Evolutionary conservation across 768 basidiomycete species (phyloP).

Genomic region (Gautieria morchelliformis): DNA sequence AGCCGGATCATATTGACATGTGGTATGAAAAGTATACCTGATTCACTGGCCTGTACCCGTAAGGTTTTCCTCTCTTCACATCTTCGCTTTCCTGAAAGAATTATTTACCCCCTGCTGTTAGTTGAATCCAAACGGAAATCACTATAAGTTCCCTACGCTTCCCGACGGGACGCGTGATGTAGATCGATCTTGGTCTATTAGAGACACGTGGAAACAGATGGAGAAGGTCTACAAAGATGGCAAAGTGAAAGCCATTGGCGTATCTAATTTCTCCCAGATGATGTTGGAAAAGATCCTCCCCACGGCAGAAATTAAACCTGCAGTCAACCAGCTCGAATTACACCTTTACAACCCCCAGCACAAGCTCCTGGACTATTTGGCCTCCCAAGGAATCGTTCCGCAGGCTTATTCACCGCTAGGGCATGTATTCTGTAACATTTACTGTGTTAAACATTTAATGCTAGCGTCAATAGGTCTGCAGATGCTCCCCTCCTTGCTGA

Average conservation of each 20-base stretch:
- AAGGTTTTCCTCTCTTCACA: slow-evolving; percentile 23
- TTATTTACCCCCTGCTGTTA: slow-evolving; percentile 15
- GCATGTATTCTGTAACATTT: slow-evolving; percentile 8
- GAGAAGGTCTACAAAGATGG: slow-evolving; percentile 57
- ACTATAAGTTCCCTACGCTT: neutral
- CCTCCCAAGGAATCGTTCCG: slow-evolving; percentile 52
- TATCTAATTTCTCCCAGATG: slow-evolving; percentile 62
- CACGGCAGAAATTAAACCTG: slow-evolving; percentile 28
- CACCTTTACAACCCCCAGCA: slow-evolving; percentile 62
- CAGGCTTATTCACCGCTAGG: slow-evolving; percentile 77
- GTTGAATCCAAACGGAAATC: slow-evolving; percentile 8
- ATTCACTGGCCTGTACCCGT: slow-evolving; percentile 82
- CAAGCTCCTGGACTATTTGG: slow-evolving; percentile 54
- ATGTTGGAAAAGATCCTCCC: slow-evolving; percentile 54
- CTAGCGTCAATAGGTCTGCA: slow-evolving; percentile 33
- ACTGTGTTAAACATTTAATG: neutral
- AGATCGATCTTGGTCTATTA: slow-evolving; percentile 58
- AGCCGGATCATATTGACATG: too few species aligned
- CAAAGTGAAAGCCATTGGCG: slow-evolving; percentile 74
- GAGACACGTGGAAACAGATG: slow-evolving; percentile 75
- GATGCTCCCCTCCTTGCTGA: slow-evolving; percentile 58
- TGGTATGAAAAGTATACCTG: slow-evolving; percentile 35
- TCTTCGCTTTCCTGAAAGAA: neutral
- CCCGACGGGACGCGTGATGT: slow-evolving; percentile 44
- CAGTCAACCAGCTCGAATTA: slow-evolving; percentile 46